Evolutionary conservation across 2,329 filamentous ascomycete species (phyloP).

Genomic region (Aureobasidium sp.): DNA sequence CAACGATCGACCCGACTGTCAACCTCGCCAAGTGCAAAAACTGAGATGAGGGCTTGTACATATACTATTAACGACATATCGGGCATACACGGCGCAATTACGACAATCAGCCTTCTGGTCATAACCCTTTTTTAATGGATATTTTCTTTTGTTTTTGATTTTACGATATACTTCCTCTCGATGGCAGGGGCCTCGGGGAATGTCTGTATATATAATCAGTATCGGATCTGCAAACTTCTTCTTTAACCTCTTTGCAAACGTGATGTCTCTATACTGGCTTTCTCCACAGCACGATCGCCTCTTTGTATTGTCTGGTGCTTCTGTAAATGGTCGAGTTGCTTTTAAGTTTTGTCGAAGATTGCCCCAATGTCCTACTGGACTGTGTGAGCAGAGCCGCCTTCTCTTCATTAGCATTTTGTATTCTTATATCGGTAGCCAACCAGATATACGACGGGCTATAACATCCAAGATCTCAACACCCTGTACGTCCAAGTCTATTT

Average conservation of each 20-base stretch:
- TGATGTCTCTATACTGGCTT: too few relatives aligned
- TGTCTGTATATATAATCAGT: not conserved
- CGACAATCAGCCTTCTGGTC: not conserved
- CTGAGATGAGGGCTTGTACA: not conserved
- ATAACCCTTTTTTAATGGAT: not conserved
- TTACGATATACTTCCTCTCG: not conserved
- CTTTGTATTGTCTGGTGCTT: too few relatives aligned
- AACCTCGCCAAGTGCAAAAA: not conserved
- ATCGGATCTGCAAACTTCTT: not conserved
- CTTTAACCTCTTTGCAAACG: not conserved
- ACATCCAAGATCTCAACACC: too few relatives aligned
- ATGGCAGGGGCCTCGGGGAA: not conserved
- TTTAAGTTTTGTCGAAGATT: too few relatives aligned
- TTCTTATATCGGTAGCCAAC: too few relatives aligned
- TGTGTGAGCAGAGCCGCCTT: too few relatives aligned
- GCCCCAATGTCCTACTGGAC: too few relatives aligned
- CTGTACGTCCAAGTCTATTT: too few relatives aligned
- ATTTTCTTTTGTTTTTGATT: not conserved
- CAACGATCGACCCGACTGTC: slow-evolving; percentile 1
- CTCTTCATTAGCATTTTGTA: too few relatives aligned
- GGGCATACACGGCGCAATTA: not conserved
- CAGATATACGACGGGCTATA: too few relatives aligned
- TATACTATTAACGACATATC: not conserved
- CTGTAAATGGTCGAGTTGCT: too few relatives aligned
- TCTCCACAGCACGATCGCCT: too few relatives aligned